Evolutionary conservation across 2,329 filamentous ascomycete genomes (phyloP).

Genomic region (Stagonosporopsis tanaceti): DNA sequence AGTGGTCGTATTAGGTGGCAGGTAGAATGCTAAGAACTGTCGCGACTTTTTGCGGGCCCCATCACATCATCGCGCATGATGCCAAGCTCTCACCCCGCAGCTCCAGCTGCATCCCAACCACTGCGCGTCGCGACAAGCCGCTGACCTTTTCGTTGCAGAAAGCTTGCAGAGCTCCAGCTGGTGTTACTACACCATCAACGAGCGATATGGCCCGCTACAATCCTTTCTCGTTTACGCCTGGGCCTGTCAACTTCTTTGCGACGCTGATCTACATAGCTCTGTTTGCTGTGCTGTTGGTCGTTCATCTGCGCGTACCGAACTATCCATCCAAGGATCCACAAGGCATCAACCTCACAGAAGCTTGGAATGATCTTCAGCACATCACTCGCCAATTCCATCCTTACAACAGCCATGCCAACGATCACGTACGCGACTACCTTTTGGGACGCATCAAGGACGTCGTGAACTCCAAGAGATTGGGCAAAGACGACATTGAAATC

Average conservation of each 20-base stretch:
- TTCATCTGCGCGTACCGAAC: constrained; percentile 78
- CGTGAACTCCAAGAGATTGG: constrained; percentile 63
- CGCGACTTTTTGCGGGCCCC: neutral
- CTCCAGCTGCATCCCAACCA: constrained; percentile 14
- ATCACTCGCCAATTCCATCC: constrained; percentile 83
- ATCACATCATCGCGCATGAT: constrained; percentile 14
- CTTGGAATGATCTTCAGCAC: constrained; percentile 82
- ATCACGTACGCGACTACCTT: constrained; percentile 79
- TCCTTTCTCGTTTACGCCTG: constrained; percentile 77
- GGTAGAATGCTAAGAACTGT: neutral
- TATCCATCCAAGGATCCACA: constrained; percentile 64
- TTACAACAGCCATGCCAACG: constrained; percentile 86
- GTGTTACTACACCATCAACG: constrained; percentile 17
- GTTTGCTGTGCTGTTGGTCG: constrained; percentile 72
- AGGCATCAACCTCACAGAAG: constrained; percentile 82
- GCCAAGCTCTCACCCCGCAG: constrained; percentile 15
- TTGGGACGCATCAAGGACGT: constrained; percentile 75
- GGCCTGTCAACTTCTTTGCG: constrained; percentile 82
- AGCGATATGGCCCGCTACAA: constrained; percentile 48
- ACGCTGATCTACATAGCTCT: constrained; percentile 80
- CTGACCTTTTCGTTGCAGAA: neutral
- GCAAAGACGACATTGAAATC: constrained; percentile 62
- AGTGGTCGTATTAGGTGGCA: neutral
- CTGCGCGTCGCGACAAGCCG: constrained; percentile 26
- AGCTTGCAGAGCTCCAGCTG: constrained; percentile 17